These are phyloP conservation scores for Castanospermum australe DNA, from an alignment of 306 rosid species.

Conservation along the genomic window DNA sequence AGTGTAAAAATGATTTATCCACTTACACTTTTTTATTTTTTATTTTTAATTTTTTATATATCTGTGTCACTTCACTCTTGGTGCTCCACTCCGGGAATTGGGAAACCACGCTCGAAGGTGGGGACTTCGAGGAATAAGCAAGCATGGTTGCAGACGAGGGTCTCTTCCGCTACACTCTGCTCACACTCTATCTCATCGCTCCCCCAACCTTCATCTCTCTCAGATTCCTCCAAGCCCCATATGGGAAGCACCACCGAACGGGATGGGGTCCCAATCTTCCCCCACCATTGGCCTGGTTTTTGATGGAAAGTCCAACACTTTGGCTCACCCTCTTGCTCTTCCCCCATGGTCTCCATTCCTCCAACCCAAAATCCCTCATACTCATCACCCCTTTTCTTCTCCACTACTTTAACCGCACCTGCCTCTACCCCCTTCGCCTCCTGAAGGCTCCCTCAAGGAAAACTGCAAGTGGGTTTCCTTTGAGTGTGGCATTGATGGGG, in stretches of 20 bases:
- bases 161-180: conserved; percentile 40
- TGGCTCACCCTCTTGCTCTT: conserved; percentile 76
- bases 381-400: conserved; percentile 60
- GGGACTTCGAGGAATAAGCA: background rate
- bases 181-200: conserved; percentile 49
- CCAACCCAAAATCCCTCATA: conserved; percentile 53
- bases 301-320: conserved; percentile 85
- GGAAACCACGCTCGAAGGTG: too few relatives aligned
- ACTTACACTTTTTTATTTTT: too few relatives aligned
- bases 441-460: background rate
- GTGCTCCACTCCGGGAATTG: too few relatives aligned
- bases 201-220: conserved; percentile 66
- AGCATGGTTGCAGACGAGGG: conserved; percentile 35
- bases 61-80: too few relatives aligned
- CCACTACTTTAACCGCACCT: conserved; percentile 75
- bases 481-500: conserved; percentile 49
- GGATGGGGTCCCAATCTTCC: conserved; percentile 87
- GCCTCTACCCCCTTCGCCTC: conserved; percentile 64
- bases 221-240: conserved; percentile 76
- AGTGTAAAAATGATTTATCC: too few relatives aligned
- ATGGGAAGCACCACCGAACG: conserved; percentile 67
- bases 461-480: conserved; percentile 44
- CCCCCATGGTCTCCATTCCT: conserved; percentile 51
- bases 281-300: conserved; percentile 75
- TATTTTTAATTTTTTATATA: too few relatives aligned